A percentile compares a stretch with the other conserved stretches of the same genome.
These are phyloP conservation scores for Eucalyptus camaldulensis DNA, from an alignment of 345 rosid genomes.

Conservation along the genomic window DNA sequence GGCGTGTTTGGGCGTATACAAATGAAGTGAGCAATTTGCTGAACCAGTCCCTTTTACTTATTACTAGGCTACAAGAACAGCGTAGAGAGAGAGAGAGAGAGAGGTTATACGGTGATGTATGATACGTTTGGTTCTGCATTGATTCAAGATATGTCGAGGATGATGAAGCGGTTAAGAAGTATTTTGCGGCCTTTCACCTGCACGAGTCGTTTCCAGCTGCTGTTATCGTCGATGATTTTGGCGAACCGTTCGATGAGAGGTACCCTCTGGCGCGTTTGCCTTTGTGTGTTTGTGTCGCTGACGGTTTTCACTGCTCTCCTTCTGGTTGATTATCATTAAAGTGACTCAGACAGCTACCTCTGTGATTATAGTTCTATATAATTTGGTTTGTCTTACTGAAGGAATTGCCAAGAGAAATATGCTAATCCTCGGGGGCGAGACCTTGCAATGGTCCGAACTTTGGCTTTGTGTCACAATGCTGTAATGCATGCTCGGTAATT, in stretches of 20 bases:
- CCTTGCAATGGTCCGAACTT: slow-evolving; percentile 62
- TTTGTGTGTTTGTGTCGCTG: background rate
- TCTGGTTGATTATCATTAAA: background rate
- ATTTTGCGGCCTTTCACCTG: slow-evolving; percentile 87
- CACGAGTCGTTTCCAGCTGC: slow-evolving; percentile 35
- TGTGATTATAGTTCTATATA: background rate
- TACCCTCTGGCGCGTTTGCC: background rate
- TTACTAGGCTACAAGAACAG: background rate
- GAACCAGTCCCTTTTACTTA: background rate
- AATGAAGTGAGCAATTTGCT: slow-evolving; percentile 46
- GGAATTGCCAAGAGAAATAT: slow-evolving; percentile 46
- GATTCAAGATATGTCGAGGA: slow-evolving; percentile 59
- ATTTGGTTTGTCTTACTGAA: background rate
- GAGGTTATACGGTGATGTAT: background rate
- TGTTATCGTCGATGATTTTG: slow-evolving; percentile 69
- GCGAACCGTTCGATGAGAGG: slow-evolving; percentile 59
- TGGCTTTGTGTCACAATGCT: slow-evolving; percentile 74
- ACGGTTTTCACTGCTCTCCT: background rate
- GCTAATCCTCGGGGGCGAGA: slow-evolving; percentile 72
- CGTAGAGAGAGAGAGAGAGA: background rate
- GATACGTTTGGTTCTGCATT: background rate
- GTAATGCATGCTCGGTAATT: slow-evolving; percentile 51
- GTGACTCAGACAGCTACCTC: background rate
- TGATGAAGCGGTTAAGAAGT: slow-evolving; percentile 64
- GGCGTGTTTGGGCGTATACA: slow-evolving; percentile 47